Percentiles rank a stretch among this genome's conserved stretches.
These are phyloP conservation scores for Cercophora scortea DNA, from an alignment of 495 filamentous ascomycete species.

Conservation along the genomic window DNA sequence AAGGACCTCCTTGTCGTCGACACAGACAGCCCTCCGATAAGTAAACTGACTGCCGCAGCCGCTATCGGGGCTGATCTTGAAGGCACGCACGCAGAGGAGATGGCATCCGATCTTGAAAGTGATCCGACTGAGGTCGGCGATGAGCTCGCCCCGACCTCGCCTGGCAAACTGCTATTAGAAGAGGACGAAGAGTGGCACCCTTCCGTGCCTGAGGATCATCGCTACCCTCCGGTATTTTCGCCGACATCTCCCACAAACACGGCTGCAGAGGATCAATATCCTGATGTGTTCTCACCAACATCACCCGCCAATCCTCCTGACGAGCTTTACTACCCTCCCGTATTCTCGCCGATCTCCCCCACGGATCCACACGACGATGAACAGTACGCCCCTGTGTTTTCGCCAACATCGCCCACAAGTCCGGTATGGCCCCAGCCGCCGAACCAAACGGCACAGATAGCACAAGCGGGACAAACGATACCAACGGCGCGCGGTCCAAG, in stretches of 20 bases:
- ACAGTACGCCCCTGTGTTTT: background rate
- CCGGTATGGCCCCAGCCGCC: no score
- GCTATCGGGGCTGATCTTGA: background rate
- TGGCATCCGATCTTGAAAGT: conserved; percentile 1
- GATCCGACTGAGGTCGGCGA: background rate
- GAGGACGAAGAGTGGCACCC: background rate
- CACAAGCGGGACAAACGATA: no score
- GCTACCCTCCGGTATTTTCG: background rate
- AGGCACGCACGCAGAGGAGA: background rate
- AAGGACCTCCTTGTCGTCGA: conserved; percentile 60
- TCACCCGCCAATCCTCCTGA: no score
- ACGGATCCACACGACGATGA: background rate
- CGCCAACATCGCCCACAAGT: background rate
- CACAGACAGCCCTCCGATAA: conserved; percentile 27
- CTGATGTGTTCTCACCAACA: background rate
- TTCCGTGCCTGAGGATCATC: no score
- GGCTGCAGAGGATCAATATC: background rate
- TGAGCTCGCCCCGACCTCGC: background rate
- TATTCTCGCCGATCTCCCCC: background rate
- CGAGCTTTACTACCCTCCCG: background rate
- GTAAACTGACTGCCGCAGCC: conserved; percentile 17
- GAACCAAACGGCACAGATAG: no score
- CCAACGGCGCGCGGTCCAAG: no score
- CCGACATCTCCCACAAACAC: background rate
- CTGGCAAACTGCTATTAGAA: background rate